phyloP scores from a whole-genome alignment of 2,329 filamentous ascomycete species.

The Dothideomycetes sp. region DNA sequence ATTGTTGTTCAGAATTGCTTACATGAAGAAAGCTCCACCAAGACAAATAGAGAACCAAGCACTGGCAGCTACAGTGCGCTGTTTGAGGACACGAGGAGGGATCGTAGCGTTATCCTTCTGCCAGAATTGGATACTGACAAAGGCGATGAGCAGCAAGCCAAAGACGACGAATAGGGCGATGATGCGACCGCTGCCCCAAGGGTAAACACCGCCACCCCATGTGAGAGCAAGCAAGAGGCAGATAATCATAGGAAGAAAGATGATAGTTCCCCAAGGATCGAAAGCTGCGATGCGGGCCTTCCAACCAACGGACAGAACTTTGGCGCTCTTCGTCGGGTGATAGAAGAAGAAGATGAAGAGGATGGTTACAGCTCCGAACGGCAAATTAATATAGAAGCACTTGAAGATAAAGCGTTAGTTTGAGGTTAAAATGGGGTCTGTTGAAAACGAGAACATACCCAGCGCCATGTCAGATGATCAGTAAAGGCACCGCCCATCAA shows the following conservation, averaged over 20 bases:
- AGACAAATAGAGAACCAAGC: constrained; percentile 34
- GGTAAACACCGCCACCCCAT: constrained; percentile 41
- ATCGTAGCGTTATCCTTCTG: constrained; percentile 36
- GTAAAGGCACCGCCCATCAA: constrained; percentile 33
- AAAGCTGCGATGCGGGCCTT: constrained; percentile 35
- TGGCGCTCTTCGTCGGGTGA: constrained; percentile 26
- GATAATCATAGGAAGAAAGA: constrained; percentile 41
- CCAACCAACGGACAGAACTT: constrained; percentile 27
- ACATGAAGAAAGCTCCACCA: constrained; percentile 37
- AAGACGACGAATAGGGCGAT: constrained; percentile 39
- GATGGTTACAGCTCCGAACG: constrained; percentile 38
- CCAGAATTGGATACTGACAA: constrained; percentile 35
- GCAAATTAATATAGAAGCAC: constrained; percentile 48
- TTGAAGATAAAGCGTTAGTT: constrained; percentile 19
- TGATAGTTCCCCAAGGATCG: constrained; percentile 37
- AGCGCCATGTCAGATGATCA: constrained; percentile 37
- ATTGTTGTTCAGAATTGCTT: not conserved
- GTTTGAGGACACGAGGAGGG: constrained; percentile 37
- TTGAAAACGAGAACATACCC: constrained; percentile 16
- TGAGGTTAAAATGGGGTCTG: not conserved
- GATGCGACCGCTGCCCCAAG: constrained; percentile 37
- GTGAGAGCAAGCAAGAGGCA: constrained; percentile 42
- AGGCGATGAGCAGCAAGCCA: constrained; percentile 32
- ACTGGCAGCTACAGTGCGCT: constrained; percentile 34
- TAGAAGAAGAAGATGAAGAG: constrained; percentile 29